A percentile compares a stretch with the other conserved stretches of the same genome.
phyloP scores from a whole-genome alignment of 495 filamentous ascomycete species.

The Aspergillus saccharolyticus region DNA sequence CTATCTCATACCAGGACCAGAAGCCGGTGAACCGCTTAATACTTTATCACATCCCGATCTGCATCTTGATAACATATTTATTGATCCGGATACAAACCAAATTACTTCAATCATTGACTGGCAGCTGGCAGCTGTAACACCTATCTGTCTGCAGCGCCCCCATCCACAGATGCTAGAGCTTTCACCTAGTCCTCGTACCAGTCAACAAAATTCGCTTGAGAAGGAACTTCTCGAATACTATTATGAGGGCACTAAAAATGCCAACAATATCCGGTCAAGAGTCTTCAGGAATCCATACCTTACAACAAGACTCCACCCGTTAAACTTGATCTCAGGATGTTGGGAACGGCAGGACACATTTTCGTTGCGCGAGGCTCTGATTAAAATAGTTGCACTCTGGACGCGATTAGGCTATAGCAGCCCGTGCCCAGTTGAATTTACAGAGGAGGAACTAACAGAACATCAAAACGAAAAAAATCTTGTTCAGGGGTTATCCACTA shows the following conservation, averaged over 20 bases:
- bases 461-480: background rate
- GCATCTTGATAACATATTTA: constrained; percentile 32
- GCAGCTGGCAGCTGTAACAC: constrained; percentile 19
- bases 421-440: background rate
- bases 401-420: background rate
- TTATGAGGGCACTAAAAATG: too few relatives aligned
- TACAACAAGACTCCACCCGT: background rate
- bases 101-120: constrained; percentile 30
- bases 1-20: background rate
- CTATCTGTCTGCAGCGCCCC: background rate
- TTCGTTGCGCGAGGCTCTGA: background rate
- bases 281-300: background rate
- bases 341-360: background rate
- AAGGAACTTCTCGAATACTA: too few relatives aligned
- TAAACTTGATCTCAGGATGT: background rate
- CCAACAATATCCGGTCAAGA: background rate
- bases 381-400: background rate
- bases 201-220: too few relatives aligned
- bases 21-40: constrained; percentile 8
- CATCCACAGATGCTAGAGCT: constrained; percentile 11
- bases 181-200: background rate
- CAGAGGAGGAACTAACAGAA: background rate
- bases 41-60: constrained; percentile 28
- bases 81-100: constrained; percentile 23
- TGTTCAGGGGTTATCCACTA: background rate